Base-by-base conservation (phyloP, 495 filamentous ascomycete species). In the Aspergillus carlsbadensis region DNA sequence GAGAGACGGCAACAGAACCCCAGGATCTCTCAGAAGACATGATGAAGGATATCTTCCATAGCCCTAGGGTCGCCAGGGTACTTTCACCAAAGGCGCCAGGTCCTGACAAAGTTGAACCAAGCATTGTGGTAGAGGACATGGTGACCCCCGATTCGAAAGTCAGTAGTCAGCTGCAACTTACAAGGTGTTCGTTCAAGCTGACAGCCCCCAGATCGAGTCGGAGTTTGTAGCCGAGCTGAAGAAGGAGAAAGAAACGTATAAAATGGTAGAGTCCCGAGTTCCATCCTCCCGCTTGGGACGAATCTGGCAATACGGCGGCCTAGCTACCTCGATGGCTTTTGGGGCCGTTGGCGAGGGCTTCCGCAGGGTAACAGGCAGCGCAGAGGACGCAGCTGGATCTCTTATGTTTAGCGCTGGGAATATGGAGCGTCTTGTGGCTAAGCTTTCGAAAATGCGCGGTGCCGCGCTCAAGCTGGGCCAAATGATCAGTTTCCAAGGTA, bases 401-500 rank as follows among this genome's bases (percentile, higher is more conserved):
- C 74, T 96, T 41, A 88, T 98, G 81, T 85, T 98, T 59, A 96
- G 88, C 69, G 78, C 90, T 14, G 83, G 78, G 7, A 98, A 98
- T 63, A 90, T 96, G 81, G 91, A 97, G 65, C 80, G 94, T 31
- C 82, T 98, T 4, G 94, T 98, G 5, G 78, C 90, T 15, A 96
- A 92, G 70, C 82, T 98, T 7, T 96, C 91, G 10, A 86, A 89
- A 22, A 98, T 98, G 94, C 85, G 94, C 63, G 94, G 94, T 20
- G 95, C 94, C n/a, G 94, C 94, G 40, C 75, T 98, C n/a, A 98
- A 98, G 71, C 73, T 98, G 5, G 94, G 94, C 5, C 94, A 98
- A 72, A 91, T 98, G 88, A 87, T 98, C 74, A 94, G 89, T 64
- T 91, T 98, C 65, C 94, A 98, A 77, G 85, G 84, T 86, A 49